Evolutionary conservation across 129 eudicot genomes (phyloP).

Genomic region (Silybum marianum): DNA sequence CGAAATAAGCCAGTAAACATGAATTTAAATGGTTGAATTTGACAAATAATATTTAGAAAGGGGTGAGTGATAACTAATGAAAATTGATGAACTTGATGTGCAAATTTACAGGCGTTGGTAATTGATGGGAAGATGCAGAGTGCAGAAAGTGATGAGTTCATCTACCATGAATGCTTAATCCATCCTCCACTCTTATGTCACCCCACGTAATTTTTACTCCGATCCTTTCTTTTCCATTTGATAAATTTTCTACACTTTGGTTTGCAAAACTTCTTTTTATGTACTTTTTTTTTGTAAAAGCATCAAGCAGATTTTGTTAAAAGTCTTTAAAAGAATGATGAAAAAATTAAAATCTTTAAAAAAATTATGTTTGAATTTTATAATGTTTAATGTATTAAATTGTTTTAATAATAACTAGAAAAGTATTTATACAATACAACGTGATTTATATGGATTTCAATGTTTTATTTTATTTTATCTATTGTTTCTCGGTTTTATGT

Average conservation of each 20-base stretch:
- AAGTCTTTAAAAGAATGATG: too few relatives aligned
- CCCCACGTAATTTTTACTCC: slow-evolving; percentile 41
- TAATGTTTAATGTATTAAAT: too few relatives aligned
- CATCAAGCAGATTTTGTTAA: too few relatives aligned
- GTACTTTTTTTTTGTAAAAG: too few relatives aligned
- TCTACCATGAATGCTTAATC: slow-evolving; percentile 92
- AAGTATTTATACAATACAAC: too few relatives aligned
- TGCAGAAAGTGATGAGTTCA: slow-evolving; percentile 93
- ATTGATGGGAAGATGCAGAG: slow-evolving; percentile 97
- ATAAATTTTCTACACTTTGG: not conserved
- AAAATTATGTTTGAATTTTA: too few relatives aligned
- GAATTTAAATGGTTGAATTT: not conserved
- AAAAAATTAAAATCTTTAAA: too few relatives aligned
- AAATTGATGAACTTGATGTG: not conserved
- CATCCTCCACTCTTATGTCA: slow-evolving; percentile 88
- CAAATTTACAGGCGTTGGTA: slow-evolving; percentile 56
- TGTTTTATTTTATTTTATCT: too few relatives aligned
- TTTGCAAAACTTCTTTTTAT: not conserved
- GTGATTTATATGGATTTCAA: too few relatives aligned
- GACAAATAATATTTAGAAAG: not conserved
- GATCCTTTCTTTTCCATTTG: not conserved
- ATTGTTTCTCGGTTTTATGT: too few relatives aligned
- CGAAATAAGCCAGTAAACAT: too few relatives aligned
- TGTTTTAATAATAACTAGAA: too few relatives aligned
- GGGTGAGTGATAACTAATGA: not conserved